A percentile compares a stretch with the other conserved stretches of the same genome.
Conservation (phyloP, 192 early-diverging fungal species). For the Gryganskiella cystojenkinii region DNA sequence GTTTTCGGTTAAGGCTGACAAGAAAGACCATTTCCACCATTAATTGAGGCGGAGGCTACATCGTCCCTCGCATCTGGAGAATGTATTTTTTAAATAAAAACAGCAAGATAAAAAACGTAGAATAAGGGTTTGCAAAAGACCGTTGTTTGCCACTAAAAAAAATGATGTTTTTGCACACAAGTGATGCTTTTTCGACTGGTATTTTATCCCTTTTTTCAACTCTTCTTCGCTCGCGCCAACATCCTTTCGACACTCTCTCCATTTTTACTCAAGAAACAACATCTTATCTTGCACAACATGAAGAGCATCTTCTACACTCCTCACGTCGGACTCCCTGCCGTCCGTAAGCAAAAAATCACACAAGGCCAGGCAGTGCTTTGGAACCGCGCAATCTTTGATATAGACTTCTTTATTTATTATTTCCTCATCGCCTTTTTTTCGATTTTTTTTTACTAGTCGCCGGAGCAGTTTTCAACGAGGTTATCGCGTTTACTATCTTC, state of each 20-base stretch:
- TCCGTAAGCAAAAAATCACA: no score
- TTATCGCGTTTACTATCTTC: not conserved
- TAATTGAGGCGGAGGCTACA: no score
- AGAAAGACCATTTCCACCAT: constrained; percentile 48
- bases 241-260: not conserved
- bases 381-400: no score
- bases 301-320: constrained; percentile 16
- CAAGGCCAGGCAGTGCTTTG: no score
- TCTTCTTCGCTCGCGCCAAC: no score
- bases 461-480: constrained; percentile 13
- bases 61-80: not conserved
- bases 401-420: not conserved
- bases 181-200: no score
- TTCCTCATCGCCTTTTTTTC: not conserved
- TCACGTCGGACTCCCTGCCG: constrained; percentile 8
- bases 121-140: no score
- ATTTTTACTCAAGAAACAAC: not conserved
- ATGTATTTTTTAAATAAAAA: not conserved
- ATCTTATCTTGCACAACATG: not conserved
- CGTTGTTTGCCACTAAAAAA: no score
- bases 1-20: constrained; percentile 50
- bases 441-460: constrained; percentile 1
- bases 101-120: no score
- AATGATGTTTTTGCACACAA: no score
- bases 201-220: no score